Evolutionary conservation across 176 grass and related monocot genomes (phyloP), one percentile per base, ranked within the genome.

Genomic region (Oryza officinalis): DNA sequence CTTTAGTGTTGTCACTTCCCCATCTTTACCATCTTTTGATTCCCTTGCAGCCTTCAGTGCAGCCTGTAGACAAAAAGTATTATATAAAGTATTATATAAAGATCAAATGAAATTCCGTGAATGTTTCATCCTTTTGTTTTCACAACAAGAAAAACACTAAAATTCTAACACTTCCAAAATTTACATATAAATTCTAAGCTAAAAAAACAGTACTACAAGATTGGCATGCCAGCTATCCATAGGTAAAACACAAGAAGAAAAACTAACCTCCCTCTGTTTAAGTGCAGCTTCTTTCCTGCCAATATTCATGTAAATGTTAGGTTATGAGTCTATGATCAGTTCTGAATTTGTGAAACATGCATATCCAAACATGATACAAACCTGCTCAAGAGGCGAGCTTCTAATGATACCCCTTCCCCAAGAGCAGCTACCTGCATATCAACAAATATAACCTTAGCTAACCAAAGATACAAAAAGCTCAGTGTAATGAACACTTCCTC

Each of bases 281-380:
- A 99, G 92, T 82, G 89, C 97, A 31, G 97, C 97, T 75, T 99
- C 97, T 81, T 99, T 99, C 91, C 97, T 99, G 91, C 77, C 89
- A 90, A 31, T 43, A 89, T 75, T 82, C 81, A 75, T 59, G 37
- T 33, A 79, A 77, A 77, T 81, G 73, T 89, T 88, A 86, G 71
- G 27, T 60, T 76, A 71, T 69, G 75, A 88, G 75, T 23, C 60
- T 76, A 71, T 74, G 75, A n/a, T 47, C 45, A 92, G 61, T 31
- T 73, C 27, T 76, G 60, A 27, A 84, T 38, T 88, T 88, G 64
- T 66, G 64, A 79, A 75, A 71, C 26, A 82, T 37, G 67, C 38
- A 76, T 65, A 67, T n/a, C 83, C 40, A 80, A 74, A 67, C 70
- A 79, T 49, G 40, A 23, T 30, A 68, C 83, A 61, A 89, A 99